Conservation (phyloP, 2,329 filamentous ascomycete genomes). For the Talaromyces verruculosus region DNA sequence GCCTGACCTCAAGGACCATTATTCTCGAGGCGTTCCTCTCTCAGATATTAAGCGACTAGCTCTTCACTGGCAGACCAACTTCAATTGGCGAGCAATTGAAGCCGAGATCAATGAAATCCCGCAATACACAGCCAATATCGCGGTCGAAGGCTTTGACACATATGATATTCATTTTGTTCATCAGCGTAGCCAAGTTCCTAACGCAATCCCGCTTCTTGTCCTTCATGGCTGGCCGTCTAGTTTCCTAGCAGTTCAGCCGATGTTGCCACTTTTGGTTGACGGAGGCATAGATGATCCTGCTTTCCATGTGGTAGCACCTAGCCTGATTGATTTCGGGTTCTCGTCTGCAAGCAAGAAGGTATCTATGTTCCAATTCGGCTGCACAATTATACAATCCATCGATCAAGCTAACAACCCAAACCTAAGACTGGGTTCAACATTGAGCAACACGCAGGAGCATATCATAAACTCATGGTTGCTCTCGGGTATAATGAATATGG, state of each 20-base stretch:
- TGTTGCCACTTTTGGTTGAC: background rate
- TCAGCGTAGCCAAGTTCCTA: background rate
- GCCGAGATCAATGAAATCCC: background rate
- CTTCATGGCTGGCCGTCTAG: conserved; percentile 19
- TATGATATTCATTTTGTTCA: conserved; percentile 1
- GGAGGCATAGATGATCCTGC: background rate
- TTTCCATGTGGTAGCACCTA: background rate
- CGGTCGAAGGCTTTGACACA: background rate
- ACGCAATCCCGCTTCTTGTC: conserved; percentile 15
- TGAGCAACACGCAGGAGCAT: background rate
- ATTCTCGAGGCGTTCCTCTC: background rate
- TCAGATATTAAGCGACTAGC: background rate
- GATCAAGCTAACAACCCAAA: background rate
- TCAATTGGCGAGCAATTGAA: background rate
- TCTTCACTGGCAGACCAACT: background rate
- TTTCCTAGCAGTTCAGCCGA: conserved; percentile 6
- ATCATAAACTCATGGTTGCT: background rate
- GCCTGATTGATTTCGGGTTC: background rate
- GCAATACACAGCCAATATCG: background rate
- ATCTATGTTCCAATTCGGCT: background rate
- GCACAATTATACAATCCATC: background rate
- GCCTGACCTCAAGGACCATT: background rate
- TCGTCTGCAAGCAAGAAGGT: background rate
- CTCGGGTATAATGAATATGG: background rate
- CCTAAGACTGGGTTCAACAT: background rate